Percentiles rank a stretch among this genome's conserved stretches.
Evolutionary conservation across 345 rosid genomes (phyloP).

Genomic region (Eucalyptus caleyi): DNA sequence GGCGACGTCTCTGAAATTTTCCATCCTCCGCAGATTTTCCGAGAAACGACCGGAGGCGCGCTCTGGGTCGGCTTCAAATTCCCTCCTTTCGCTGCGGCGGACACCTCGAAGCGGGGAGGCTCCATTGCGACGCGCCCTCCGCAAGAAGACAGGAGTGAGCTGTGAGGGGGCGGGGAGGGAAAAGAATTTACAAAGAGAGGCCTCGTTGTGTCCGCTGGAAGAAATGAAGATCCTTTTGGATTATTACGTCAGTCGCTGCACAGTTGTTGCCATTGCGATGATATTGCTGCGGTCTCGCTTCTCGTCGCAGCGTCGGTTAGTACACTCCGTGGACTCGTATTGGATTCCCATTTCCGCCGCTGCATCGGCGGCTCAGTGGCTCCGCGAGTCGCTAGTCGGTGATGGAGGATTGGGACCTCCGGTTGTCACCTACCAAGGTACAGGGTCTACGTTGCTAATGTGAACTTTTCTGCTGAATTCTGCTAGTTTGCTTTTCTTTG

Average conservation of each 20-base stretch:
- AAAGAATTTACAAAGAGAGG: background rate
- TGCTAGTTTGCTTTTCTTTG: background rate
- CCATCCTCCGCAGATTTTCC: background rate
- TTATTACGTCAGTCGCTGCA: background rate
- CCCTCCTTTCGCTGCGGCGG: background rate
- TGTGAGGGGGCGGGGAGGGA: background rate
- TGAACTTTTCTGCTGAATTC: background rate
- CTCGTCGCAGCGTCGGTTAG: background rate
- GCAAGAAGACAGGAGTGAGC: background rate
- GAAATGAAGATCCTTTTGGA: constrained; percentile 4
- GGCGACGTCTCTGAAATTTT: background rate
- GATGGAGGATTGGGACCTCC: background rate
- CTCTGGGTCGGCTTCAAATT: background rate
- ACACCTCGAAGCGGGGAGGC: background rate
- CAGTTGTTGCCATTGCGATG: background rate
- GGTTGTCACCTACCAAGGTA: background rate
- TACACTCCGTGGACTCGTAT: background rate
- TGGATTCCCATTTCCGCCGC: background rate
- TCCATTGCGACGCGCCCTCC: background rate
- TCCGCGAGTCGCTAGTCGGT: background rate
- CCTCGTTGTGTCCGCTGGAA: constrained; percentile 3
- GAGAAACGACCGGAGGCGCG: background rate
- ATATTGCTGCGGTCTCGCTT: background rate
- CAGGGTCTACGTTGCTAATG: background rate
- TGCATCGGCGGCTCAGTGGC: background rate